A percentile compares a stretch with the other conserved stretches of the same genome.
Conservation (phyloP, 1,284 basidiomycete genomes). For the Ceratobasidium sp. region DNA sequence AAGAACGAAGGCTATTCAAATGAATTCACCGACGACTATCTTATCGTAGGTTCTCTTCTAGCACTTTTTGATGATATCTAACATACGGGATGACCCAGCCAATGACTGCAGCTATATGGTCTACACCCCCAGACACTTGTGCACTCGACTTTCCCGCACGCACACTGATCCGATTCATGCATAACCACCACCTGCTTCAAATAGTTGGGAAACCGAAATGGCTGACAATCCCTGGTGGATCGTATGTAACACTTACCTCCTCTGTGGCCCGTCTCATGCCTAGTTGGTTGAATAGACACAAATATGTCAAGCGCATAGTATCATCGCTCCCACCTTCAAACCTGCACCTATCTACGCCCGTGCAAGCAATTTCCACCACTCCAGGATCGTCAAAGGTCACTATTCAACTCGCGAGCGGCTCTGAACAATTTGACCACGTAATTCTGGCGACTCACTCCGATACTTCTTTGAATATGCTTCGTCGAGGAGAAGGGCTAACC, state of each 20-base stretch:
- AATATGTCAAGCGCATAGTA: constrained; percentile 72
- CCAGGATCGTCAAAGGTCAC: constrained; percentile 48
- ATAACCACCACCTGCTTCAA: constrained; percentile 82
- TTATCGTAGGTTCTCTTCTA: constrained; percentile 69
- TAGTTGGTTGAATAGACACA: constrained; percentile 53
- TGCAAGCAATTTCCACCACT: constrained; percentile 53
- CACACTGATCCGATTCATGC: constrained; percentile 78
- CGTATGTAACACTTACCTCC: constrained; percentile 52
- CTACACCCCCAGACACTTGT: constrained; percentile 75
- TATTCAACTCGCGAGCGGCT: constrained; percentile 56
- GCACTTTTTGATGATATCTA: constrained; percentile 10
- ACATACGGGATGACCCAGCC: constrained; percentile 56
- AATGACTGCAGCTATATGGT: constrained; percentile 84
- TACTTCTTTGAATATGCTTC: constrained; percentile 64
- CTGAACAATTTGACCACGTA: constrained; percentile 70
- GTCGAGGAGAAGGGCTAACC: constrained; percentile 59
- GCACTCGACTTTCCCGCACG: constrained; percentile 73
- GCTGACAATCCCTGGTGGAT: constrained; percentile 78
- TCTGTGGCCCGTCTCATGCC: neutral
- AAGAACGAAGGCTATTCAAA: constrained; percentile 69
- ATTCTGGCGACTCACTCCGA: constrained; percentile 82
- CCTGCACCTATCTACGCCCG: constrained; percentile 66
- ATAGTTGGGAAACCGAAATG: constrained; percentile 76
- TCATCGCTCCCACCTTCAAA: constrained; percentile 59
- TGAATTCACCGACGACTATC: constrained; percentile 76